Conservation (phyloP, 2,329 filamentous ascomycete species). For the Aspergillus sp. region DNA sequence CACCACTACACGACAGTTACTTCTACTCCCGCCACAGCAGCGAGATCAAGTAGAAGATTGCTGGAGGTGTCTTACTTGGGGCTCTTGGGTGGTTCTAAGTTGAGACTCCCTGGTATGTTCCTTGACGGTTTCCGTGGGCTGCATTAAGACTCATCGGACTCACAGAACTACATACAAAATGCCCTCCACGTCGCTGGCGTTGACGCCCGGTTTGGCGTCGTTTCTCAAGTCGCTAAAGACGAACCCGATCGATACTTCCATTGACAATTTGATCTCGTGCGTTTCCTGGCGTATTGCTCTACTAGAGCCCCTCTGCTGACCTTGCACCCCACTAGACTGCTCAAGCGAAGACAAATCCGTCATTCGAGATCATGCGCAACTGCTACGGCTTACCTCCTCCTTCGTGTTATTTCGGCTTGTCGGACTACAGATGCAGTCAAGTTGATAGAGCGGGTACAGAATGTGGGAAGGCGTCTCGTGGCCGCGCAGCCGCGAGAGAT, state of each 20-base stretch:
- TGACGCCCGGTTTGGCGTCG: constrained; percentile 67
- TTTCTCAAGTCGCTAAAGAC: constrained; percentile 74
- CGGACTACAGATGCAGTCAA: constrained; percentile 70
- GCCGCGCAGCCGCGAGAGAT: constrained; percentile 84
- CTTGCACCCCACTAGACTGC: constrained; percentile 50
- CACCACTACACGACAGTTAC: background rate
- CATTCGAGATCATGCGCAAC: constrained; percentile 84
- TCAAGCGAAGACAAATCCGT: constrained; percentile 85
- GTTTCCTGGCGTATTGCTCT: constrained; percentile 23
- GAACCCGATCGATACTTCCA: constrained; percentile 68
- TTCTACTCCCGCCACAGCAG: background rate
- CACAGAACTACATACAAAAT: constrained; percentile 34
- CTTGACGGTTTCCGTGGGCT: background rate
- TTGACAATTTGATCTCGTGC: constrained; percentile 78
- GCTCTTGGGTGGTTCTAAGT: too few species aligned
- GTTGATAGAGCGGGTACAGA: constrained; percentile 72
- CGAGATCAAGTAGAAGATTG: background rate
- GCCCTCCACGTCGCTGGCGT: constrained; percentile 50
- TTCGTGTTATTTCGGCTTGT: constrained; percentile 75
- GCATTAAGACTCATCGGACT: background rate
- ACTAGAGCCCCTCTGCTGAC: constrained; percentile 12
- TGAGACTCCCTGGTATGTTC: too few species aligned
- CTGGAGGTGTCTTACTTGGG: too few species aligned
- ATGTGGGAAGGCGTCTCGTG: constrained; percentile 69
- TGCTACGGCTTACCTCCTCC: constrained; percentile 81